Evolutionary conservation across 768 basidiomycete species (phyloP).

Genomic region (Strobilomyces echinocephalus): DNA sequence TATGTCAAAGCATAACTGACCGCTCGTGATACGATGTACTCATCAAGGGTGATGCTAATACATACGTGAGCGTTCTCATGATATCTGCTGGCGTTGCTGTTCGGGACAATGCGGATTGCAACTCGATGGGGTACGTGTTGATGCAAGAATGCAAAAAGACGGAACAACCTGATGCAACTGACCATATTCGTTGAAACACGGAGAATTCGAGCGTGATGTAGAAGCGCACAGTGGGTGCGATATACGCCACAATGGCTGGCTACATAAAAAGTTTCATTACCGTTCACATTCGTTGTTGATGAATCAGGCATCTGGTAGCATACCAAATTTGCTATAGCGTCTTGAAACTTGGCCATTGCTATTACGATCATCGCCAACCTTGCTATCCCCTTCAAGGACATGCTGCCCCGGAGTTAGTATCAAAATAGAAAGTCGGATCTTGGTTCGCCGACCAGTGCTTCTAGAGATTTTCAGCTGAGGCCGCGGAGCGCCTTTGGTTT

Average conservation of each 20-base stretch:
- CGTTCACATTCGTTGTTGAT: background rate
- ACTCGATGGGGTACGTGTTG: background rate
- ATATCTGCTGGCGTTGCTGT: background rate
- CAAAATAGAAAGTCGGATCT: background rate
- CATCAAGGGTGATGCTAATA: background rate
- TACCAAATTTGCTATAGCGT: background rate
- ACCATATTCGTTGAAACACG: constrained; percentile 11
- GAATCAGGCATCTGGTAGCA: background rate
- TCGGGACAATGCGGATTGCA: constrained; percentile 12
- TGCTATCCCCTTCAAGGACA: constrained; percentile 1
- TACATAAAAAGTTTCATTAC: background rate
- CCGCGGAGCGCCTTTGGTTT: background rate
- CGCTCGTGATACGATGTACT: background rate
- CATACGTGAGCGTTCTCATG: background rate
- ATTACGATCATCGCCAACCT: constrained; percentile 8
- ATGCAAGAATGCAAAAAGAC: background rate
- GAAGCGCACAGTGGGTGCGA: background rate
- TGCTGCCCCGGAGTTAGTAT: background rate
- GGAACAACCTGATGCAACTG: constrained; percentile 2
- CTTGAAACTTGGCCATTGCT: constrained; percentile 10
- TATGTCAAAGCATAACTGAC: constrained; percentile 50
- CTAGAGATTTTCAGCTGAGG: background rate
- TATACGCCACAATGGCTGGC: background rate
- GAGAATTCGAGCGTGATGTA: background rate
- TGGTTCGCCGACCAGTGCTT: background rate